Percentiles rank a stretch among this genome's conserved stretches.
Conservation (phyloP, 2,329 filamentous ascomycete genomes). For the Colletotrichum sojae region DNA sequence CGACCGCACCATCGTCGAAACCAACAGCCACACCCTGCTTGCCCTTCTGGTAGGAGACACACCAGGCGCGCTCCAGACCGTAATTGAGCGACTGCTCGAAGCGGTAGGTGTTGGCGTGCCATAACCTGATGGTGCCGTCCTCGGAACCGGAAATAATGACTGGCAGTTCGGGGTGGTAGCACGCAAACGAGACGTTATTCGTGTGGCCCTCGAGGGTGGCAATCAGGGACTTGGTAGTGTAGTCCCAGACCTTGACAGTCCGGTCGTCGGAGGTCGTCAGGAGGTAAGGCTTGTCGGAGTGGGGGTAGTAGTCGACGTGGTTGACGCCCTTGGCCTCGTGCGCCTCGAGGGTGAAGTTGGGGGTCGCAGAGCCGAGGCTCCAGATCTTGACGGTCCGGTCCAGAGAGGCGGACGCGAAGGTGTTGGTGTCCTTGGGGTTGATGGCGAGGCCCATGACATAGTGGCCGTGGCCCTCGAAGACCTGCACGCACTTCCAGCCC, state of each 20-base stretch:
- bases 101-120: constrained; percentile 98
- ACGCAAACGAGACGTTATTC: constrained; percentile 97
- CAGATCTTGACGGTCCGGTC: constrained; percentile 98
- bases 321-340: constrained; percentile 99
- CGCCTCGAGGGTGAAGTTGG: constrained; percentile 97
- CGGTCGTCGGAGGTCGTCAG: constrained; percentile 93
- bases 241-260: constrained; percentile 95
- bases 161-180: constrained; percentile 96
- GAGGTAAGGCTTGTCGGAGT: constrained; percentile 85
- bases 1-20: constrained; percentile 97
- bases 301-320: constrained; percentile 91
- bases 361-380: constrained; percentile 92
- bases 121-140: constrained; percentile 97
- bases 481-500: constrained; percentile 96
- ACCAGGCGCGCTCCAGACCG: constrained; percentile 96
- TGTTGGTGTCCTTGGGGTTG: constrained; percentile 97
- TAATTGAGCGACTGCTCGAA: constrained; percentile 97
- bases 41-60: constrained; percentile 94
- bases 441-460: constrained; percentile 98
- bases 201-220: constrained; percentile 97
- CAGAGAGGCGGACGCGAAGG: constrained; percentile 91
- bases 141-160: constrained; percentile 98
- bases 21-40: constrained; percentile 95
- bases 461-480: constrained; percentile 96
- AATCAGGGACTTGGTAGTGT: constrained; percentile 97